phyloP scores from a whole-genome alignment of 768 basidiomycete species.

The Suillus plorans region DNA sequence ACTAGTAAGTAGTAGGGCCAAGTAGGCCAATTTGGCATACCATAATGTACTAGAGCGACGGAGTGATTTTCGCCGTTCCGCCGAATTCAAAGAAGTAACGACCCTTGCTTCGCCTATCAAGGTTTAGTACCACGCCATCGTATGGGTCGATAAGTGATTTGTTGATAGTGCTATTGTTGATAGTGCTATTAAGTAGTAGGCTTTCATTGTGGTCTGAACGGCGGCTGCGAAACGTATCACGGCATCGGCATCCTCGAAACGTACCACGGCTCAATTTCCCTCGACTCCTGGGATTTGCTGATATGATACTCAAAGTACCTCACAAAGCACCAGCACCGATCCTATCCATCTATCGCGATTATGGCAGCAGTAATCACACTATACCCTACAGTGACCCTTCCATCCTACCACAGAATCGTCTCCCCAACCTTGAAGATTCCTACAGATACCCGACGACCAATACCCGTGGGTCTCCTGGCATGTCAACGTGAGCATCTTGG shows the following conservation, averaged over 20 bases:
- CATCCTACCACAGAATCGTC: conserved; percentile 65
- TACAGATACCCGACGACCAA: conserved; percentile 45
- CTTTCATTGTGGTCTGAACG: neutral
- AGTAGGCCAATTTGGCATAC: neutral
- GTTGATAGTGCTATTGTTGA: neutral
- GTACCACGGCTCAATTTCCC: neutral
- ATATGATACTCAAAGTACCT: neutral
- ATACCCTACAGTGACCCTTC: conserved; percentile 44
- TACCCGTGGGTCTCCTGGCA: conserved; percentile 75
- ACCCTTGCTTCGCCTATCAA: neutral
- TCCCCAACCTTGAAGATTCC: conserved; percentile 58
- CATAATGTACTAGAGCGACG: neutral
- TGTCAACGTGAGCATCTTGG: conserved; percentile 61
- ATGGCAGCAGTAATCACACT: conserved; percentile 42
- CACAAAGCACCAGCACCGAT: neutral
- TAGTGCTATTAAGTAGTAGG: neutral
- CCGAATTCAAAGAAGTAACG: neutral
- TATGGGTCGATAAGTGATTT: neutral
- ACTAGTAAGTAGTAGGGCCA: too few species aligned
- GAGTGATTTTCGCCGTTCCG: neutral
- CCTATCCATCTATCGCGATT: neutral
- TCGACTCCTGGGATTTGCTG: conserved; percentile 3
- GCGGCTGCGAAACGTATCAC: neutral
- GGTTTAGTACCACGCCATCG: neutral
- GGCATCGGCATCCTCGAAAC: too few species aligned